Conservation (phyloP, 805 yeast genomes). For the Debaryomyces castellii region DNA sequence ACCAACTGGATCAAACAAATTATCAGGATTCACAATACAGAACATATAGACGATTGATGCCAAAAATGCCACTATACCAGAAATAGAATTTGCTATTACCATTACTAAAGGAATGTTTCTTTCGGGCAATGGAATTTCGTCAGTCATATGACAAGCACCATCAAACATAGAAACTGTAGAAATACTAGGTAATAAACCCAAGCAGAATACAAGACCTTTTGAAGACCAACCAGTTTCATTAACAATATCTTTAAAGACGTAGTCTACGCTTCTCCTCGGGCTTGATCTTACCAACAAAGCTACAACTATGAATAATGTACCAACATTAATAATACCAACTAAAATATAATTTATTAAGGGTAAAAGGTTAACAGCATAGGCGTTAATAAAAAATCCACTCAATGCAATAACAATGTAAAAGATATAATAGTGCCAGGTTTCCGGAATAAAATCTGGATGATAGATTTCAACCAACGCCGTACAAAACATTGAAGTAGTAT, state of each 20-base stretch:
- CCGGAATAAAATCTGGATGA: constrained; percentile 15
- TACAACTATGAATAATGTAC: constrained; percentile 20
- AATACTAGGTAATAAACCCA: constrained; percentile 25
- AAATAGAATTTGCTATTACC: constrained; percentile 23
- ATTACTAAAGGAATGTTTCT: constrained; percentile 33
- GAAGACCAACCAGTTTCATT: constrained; percentile 29
- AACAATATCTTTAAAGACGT: constrained; percentile 20
- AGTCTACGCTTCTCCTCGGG: constrained; percentile 16
- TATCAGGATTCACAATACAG: constrained; percentile 15
- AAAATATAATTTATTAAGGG: constrained; percentile 15
- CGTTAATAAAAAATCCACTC: constrained; percentile 11
- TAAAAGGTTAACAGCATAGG: constrained; percentile 11
- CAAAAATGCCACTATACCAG: constrained; percentile 27
- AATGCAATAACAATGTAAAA: constrained; percentile 12
- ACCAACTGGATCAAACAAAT: constrained; percentile 17
- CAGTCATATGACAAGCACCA: constrained; percentile 33
- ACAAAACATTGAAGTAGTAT: constrained; percentile 14
- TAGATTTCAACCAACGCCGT: constrained; percentile 14
- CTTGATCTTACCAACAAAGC: constrained; percentile 17
- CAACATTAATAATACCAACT: constrained; percentile 19
- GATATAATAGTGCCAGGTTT: constrained; percentile 17
- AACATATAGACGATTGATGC: constrained; percentile 30
- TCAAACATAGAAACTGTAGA: constrained; percentile 32
- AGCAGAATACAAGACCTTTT: constrained; percentile 22
- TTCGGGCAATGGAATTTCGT: constrained; percentile 28